Conservation (phyloP, 2,329 filamentous ascomycete species). For the Incumbomyces delicatus region DNA sequence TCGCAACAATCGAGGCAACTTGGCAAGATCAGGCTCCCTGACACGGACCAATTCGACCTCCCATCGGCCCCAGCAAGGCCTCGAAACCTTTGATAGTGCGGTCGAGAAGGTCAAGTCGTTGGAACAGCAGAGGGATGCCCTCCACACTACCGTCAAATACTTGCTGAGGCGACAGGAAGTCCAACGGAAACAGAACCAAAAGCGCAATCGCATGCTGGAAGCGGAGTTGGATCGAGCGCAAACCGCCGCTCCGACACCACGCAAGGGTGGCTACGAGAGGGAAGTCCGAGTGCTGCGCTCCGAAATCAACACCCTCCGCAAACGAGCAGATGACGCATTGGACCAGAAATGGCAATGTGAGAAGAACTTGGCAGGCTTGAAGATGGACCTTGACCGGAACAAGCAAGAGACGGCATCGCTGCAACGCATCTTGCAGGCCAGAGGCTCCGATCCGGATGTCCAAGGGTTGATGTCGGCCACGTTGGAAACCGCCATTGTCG, state of each 20-base stretch:
- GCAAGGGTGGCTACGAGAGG: constrained; percentile 68
- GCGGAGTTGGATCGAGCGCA: constrained; percentile 66
- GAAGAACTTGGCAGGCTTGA: constrained; percentile 75
- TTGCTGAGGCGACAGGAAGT: constrained; percentile 76
- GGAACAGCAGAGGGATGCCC: constrained; percentile 82
- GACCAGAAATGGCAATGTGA: constrained; percentile 96
- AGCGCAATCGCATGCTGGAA: constrained; percentile 68
- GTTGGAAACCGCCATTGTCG: constrained; percentile 62
- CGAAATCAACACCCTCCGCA: constrained; percentile 75
- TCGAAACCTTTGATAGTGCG: constrained; percentile 57
- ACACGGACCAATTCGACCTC: constrained; percentile 49
- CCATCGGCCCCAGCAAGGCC: constrained; percentile 35
- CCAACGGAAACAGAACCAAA: constrained; percentile 73
- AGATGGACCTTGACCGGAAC: constrained; percentile 93
- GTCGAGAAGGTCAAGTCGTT: constrained; percentile 82
- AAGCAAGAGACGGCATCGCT: constrained; percentile 87
- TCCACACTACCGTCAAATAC: constrained; percentile 77
- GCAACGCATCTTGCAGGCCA: constrained; percentile 65
- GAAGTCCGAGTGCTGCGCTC: constrained; percentile 71
- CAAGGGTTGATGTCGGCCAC: constrained; percentile 53
- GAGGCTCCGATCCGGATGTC: constrained; percentile 58
- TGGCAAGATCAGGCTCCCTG: constrained; percentile 40
- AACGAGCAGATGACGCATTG: constrained; percentile 82
- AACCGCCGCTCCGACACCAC: constrained; percentile 49
- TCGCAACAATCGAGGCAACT: constrained; percentile 58